Evolutionary conservation across 208 protist species (phyloP), one percentile per base, ranked within the genome.

Genomic region (Eutreptiella sp.): DNA sequence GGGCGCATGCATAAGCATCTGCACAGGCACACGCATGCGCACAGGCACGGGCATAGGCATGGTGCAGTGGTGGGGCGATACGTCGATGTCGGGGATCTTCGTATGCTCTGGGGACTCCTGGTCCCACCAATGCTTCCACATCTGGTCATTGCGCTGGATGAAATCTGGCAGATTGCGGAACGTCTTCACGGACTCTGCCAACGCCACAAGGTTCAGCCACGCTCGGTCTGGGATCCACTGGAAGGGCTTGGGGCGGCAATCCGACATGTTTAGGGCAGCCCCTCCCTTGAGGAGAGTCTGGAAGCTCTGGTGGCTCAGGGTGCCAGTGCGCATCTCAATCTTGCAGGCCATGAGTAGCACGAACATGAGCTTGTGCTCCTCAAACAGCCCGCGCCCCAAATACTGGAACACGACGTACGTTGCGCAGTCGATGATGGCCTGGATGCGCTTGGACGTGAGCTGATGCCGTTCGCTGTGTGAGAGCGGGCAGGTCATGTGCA

Each of bases 321-420:
- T 67, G 35, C 76, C 86, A 5, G 80, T 74, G 65, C 90, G 80
- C 72, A 95, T 79, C 63, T 95, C 76, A 52, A 98, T 92, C 77
- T 97, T 97, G 73, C 96, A 90, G 31, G 93, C 90, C 46, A 98
- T 83, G 38, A 96, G 79, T 35, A 98, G 60, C 21, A 92, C 81
- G 73, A 97, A 99, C 1, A 98, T 77, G 16, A 97, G 75, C 78
- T 98, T 97, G 77, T 99, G 89, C 63, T 86, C 86, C 33, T 94
- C 94, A 78, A 97, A 97, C 73, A 98, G 83, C 79, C 96, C 95
- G 38, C 94, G 85, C 29, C 87, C 81, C 14, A 97, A 76, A 76
- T 96, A 97, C 73, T 84, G 82, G 76, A 93, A 98, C 27, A 94
- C 79, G 23, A 72, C 50, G 66, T 90, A 82, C 27, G 91, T 97